These are phyloP conservation scores for Lenwebbia sp. DNA, from an alignment of 345 rosid species.

Conservation along the genomic window DNA sequence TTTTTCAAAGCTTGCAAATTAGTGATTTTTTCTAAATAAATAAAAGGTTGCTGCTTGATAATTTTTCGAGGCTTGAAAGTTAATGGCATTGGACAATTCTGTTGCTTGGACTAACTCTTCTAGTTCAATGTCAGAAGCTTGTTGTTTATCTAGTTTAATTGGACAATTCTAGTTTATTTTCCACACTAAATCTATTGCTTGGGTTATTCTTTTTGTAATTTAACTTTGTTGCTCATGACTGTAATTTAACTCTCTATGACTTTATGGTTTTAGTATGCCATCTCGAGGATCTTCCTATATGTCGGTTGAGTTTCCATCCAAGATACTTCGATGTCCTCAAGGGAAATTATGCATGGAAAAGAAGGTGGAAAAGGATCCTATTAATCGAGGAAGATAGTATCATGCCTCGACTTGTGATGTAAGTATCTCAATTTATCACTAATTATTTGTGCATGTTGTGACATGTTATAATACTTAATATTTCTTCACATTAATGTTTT, in stretches of 20 bases:
- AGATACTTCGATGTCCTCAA: not conserved
- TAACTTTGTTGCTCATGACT: not conserved
- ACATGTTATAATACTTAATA: not conserved
- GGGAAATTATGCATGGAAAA: not conserved
- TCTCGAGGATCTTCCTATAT: not conserved
- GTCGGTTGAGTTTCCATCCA: not conserved
- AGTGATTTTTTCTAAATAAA: too few species aligned
- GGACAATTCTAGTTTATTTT: not conserved
- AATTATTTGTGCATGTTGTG: not conserved
- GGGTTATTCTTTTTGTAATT: not conserved
- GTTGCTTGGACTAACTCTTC: too few species aligned
- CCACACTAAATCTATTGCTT: not conserved
- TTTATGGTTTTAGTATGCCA: not conserved
- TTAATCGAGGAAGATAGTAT: not conserved
- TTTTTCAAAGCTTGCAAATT: too few species aligned
- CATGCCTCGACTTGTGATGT: not conserved
- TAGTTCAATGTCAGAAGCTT: too few species aligned
- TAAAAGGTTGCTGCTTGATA: too few species aligned
- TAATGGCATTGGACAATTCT: too few species aligned
- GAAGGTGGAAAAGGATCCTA: not conserved
- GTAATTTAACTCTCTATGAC: not conserved
- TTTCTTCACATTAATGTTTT: not conserved
- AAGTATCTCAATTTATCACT: not conserved
- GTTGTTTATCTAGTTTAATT: too few species aligned
- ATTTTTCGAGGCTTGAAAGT: too few species aligned